phyloP scores from a whole-genome alignment of 352 stramenopile genomes.

The Thalassiosira allenii region DNA sequence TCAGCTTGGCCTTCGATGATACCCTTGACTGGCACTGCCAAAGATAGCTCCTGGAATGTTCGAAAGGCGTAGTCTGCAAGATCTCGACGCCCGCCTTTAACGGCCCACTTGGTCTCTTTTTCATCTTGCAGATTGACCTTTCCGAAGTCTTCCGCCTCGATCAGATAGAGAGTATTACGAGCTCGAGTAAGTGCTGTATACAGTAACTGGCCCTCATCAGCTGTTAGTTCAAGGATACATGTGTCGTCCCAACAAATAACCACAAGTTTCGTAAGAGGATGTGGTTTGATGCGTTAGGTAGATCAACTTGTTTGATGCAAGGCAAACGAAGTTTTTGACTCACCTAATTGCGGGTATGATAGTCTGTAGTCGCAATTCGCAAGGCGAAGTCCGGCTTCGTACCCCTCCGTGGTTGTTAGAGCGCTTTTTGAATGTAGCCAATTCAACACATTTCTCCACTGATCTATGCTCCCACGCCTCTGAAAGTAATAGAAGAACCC shows the following conservation, averaged over 20 bases:
- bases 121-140: conserved; percentile 8
- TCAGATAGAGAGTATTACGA: conserved; percentile 32
- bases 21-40: conserved; percentile 17
- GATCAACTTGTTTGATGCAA: background rate
- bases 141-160: conserved; percentile 9
- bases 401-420: conserved; percentile 27
- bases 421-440: conserved; percentile 9
- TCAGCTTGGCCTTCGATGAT: conserved; percentile 32
- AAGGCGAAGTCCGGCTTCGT: conserved; percentile 12
- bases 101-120: too few relatives aligned
- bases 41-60: conserved; percentile 8
- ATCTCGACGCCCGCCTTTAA: too few relatives aligned
- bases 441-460: conserved; percentile 27
- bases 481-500: conserved; percentile 33
- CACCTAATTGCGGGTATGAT: background rate
- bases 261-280: too few relatives aligned
- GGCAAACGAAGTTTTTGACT: background rate
- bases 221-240: background rate
- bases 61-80: conserved; percentile 36
- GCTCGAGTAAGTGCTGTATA: conserved; percentile 40
- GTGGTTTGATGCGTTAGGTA: background rate
- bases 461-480: conserved; percentile 15
- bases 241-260: background rate
- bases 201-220: conserved; percentile 33
- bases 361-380: conserved; percentile 34